Conservation (phyloP, 306 rosid genomes). For the Prosopis cineraria region DNA sequence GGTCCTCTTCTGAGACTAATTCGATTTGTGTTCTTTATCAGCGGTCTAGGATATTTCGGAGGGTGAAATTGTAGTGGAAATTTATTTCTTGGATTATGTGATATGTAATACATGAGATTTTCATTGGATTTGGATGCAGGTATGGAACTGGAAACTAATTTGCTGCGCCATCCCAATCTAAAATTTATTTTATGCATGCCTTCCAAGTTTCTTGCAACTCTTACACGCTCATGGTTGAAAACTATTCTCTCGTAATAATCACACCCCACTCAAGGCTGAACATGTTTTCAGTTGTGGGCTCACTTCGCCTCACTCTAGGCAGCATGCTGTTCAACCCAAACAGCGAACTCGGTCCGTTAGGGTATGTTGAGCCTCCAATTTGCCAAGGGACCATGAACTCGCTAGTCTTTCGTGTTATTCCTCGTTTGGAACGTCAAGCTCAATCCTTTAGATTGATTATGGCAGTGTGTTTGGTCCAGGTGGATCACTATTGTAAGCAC, state of each 20-base stretch:
- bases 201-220: not conserved
- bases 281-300: not conserved
- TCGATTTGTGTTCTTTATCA: slow-evolving; percentile 39
- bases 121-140: slow-evolving; percentile 42
- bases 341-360: not conserved
- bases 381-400: not conserved
- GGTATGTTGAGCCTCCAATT: not conserved
- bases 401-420: not conserved
- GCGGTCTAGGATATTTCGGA: slow-evolving; percentile 43
- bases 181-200: slow-evolving; percentile 6
- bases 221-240: not conserved
- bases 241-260: not conserved
- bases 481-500: no score
- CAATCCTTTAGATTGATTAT: not conserved
- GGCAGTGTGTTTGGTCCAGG: no score
- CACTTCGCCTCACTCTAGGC: not conserved
- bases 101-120: slow-evolving; percentile 42
- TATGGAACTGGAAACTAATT: slow-evolving; percentile 42
- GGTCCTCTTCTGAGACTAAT: slow-evolving; percentile 37
- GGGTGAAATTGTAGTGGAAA: slow-evolving; percentile 53
- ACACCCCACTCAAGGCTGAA: not conserved
- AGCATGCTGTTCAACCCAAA: not conserved
- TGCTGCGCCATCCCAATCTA: slow-evolving; percentile 22
- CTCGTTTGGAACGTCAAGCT: not conserved
- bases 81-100: slow-evolving; percentile 41